Evolutionary conservation across 768 basidiomycete species (phyloP).

Genomic region (Podaxis pistillaris): DNA sequence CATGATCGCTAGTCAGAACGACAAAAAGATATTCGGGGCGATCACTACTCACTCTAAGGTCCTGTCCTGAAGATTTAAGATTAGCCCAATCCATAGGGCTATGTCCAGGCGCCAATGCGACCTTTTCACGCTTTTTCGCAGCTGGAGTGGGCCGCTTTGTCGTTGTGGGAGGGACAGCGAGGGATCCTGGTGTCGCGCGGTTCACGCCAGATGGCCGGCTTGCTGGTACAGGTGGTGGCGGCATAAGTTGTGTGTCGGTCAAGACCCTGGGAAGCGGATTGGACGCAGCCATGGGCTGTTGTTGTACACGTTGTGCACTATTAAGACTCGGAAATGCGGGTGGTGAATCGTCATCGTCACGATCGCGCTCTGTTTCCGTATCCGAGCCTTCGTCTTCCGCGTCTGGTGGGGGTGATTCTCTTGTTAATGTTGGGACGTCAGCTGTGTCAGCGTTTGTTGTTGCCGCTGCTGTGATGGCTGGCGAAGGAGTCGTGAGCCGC

Average conservation of each 20-base stretch:
- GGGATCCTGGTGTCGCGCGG: constrained; percentile 31
- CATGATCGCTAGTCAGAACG: not conserved
- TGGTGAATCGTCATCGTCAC: constrained; percentile 53
- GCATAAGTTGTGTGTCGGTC: constrained; percentile 53
- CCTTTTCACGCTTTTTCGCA: constrained; percentile 68
- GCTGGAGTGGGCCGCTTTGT: constrained; percentile 55
- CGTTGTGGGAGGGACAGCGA: constrained; percentile 62
- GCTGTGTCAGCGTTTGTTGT: constrained; percentile 20
- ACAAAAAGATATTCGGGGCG: not conserved
- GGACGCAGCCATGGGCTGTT: constrained; percentile 8
- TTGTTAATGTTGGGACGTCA: constrained; percentile 32
- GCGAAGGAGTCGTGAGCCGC: constrained; percentile 27
- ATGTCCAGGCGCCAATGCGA: constrained; percentile 87
- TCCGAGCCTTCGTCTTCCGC: constrained; percentile 39
- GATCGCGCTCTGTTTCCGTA: constrained; percentile 34
- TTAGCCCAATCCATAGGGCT: constrained; percentile 94
- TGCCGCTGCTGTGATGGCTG: constrained; percentile 23
- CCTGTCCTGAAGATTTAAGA: constrained; percentile 75
- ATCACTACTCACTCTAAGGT: constrained; percentile 62
- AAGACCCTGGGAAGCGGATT: constrained; percentile 32
- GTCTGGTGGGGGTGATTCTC: constrained; percentile 38
- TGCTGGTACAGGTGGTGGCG: constrained; percentile 47
- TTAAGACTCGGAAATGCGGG: constrained; percentile 73
- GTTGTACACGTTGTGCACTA: constrained; percentile 65
- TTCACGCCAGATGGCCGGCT: constrained; percentile 37